Conservation (phyloP, 1,284 basidiomycete species). For the Amylostereum areolatum region DNA sequence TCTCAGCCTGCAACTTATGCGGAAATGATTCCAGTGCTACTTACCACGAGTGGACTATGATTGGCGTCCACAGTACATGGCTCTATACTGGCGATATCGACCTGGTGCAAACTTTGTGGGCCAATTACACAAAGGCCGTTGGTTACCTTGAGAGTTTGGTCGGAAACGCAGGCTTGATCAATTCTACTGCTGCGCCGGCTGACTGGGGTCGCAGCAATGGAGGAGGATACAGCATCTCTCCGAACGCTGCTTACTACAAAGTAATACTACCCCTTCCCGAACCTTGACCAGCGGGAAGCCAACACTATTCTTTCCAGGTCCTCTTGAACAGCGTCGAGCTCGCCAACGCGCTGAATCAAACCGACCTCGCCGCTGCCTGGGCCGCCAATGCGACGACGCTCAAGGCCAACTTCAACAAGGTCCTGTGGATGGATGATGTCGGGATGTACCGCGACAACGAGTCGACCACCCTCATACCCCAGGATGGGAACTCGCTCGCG, state of each 20-base stretch:
- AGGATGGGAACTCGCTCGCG: conserved; percentile 47
- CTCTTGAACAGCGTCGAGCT: conserved; percentile 42
- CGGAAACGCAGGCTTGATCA: conserved; percentile 38
- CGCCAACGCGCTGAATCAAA: conserved; percentile 33
- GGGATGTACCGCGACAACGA: conserved; percentile 44
- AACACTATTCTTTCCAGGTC: conserved; percentile 22
- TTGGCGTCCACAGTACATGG: conserved; percentile 39
- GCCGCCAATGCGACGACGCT: conserved; percentile 35
- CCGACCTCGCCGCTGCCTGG: conserved; percentile 27
- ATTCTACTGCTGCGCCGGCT: conserved; percentile 37
- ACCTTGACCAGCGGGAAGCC: not conserved
- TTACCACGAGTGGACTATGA: conserved; percentile 40
- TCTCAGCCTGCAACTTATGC: conserved; percentile 34
- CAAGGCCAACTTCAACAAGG: conserved; percentile 35
- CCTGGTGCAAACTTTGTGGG: conserved; percentile 38
- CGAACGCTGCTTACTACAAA: conserved; percentile 42
- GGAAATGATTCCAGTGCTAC: conserved; percentile 25
- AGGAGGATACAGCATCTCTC: conserved; percentile 42
- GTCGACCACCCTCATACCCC: conserved; percentile 37
- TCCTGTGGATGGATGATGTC: conserved; percentile 35
- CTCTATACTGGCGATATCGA: conserved; percentile 41
- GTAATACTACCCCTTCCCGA: conserved; percentile 16
- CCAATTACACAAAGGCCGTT: conserved; percentile 46
- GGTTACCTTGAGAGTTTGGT: conserved; percentile 38
- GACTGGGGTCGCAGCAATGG: conserved; percentile 47